phyloP scores from a whole-genome alignment of 23 red algal genomes.

The Pyropia yezoensis region DNA sequence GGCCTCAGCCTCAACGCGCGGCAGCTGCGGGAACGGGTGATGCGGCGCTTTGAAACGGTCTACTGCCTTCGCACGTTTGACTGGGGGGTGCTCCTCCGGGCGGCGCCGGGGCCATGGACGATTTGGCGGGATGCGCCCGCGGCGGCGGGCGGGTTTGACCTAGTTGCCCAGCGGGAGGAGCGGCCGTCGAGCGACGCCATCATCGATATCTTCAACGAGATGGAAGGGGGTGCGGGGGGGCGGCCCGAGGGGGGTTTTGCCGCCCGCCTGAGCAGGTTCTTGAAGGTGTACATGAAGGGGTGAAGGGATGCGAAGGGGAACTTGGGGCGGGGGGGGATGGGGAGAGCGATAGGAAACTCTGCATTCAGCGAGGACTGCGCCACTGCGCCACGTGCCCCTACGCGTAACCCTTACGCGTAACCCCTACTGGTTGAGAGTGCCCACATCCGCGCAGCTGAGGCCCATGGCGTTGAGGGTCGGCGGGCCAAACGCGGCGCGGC shows the following conservation, averaged over 20 bases:
- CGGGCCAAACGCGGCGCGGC: too few relatives aligned
- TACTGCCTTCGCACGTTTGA: conserved; percentile 53
- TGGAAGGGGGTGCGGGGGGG: neutral
- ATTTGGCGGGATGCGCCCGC: conserved; percentile 47
- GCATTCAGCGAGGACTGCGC: too few relatives aligned
- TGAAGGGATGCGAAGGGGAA: neutral
- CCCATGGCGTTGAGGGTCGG: too few relatives aligned
- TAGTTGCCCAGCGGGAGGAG: neutral
- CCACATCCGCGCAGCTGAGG: too few relatives aligned
- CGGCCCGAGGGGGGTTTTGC: neutral
- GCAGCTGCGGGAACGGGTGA: conserved; percentile 37
- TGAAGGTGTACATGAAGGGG: conserved; percentile 36
- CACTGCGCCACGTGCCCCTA: too few relatives aligned
- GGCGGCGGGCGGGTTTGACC: conserved; percentile 4
- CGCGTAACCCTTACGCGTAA: too few relatives aligned
- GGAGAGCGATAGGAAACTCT: too few relatives aligned
- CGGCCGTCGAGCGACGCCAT: conserved; percentile 14
- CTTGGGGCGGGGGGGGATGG: too few relatives aligned
- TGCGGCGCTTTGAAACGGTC: conserved; percentile 47
- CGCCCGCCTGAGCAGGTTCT: conserved; percentile 11
- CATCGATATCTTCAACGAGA: conserved; percentile 3
- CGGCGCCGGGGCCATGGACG: conserved; percentile 38
- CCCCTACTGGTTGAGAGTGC: too few relatives aligned
- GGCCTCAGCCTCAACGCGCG: conserved; percentile 78
- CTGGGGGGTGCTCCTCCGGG: conserved; percentile 64